Percentiles rank a stretch among this genome's conserved stretches.
phyloP scores from a whole-genome alignment of 768 basidiomycete genomes.

The Boletus tomentosulus region DNA sequence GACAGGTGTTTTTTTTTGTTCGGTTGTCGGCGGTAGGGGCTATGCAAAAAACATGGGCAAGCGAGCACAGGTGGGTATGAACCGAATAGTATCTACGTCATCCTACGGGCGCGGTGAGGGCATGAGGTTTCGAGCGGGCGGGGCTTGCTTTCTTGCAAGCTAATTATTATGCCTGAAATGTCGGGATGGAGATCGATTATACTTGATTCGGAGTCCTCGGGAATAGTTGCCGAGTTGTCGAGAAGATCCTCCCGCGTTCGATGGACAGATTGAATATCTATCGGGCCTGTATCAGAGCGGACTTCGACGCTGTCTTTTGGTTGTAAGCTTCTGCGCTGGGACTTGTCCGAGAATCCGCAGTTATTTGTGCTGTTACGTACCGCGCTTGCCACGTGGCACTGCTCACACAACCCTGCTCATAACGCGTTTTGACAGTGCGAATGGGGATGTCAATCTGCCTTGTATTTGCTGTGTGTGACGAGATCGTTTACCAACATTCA shows the following conservation, averaged over 20 bases:
- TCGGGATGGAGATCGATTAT: not conserved
- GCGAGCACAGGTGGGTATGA: not conserved
- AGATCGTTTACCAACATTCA: constrained; percentile 15
- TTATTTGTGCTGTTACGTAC: not conserved
- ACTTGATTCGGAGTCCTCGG: not conserved
- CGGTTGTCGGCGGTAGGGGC: not conserved
- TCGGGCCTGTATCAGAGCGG: not conserved
- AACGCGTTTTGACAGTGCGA: not conserved
- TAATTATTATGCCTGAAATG: no score
- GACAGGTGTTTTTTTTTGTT: not conserved
- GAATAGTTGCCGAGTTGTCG: not conserved
- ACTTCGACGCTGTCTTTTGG: not conserved
- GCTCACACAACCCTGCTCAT: constrained; percentile 1
- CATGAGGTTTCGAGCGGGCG: no score
- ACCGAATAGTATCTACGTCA: not conserved
- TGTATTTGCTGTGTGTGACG: constrained; percentile 27
- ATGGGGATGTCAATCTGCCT: constrained; percentile 14
- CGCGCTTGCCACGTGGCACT: constrained; percentile 23
- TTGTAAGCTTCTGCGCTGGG: not conserved
- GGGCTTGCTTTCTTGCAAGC: not conserved
- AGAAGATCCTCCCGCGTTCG: not conserved
- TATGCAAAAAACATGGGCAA: not conserved
- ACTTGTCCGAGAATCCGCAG: not conserved
- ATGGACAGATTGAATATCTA: not conserved
- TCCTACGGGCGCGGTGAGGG: no score